These are phyloP conservation scores for Phytophthora pistaciae DNA, from an alignment of 352 stramenopile species.

Conservation along the genomic window DNA sequence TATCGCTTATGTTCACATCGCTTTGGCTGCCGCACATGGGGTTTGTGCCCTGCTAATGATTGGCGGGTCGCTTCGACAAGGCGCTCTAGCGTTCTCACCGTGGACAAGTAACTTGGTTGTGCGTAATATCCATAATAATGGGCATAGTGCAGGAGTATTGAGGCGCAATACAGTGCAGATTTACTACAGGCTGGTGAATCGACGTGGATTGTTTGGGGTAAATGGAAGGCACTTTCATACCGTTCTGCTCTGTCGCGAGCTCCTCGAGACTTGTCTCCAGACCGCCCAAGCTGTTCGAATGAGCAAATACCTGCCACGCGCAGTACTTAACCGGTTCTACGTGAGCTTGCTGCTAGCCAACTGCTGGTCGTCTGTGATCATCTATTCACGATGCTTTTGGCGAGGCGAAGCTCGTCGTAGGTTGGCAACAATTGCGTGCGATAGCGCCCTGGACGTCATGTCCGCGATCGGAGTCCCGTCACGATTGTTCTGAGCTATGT, in stretches of 20 bases:
- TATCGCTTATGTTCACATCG: constrained; percentile 34
- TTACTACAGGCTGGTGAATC: not conserved
- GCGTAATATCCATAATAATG: not conserved
- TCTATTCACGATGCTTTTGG: constrained; percentile 29
- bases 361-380: constrained; percentile 27
- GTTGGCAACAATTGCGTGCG: constrained; percentile 20
- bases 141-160: not conserved
- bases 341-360: constrained; percentile 36
- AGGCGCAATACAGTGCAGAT: not conserved
- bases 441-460: constrained; percentile 36
- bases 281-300: constrained; percentile 29
- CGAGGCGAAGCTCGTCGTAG: constrained; percentile 15
- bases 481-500: constrained; percentile 26
- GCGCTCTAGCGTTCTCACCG: constrained; percentile 12
- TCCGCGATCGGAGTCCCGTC: constrained; percentile 25
- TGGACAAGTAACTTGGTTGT: not conserved
- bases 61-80: constrained; percentile 4
- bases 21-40: constrained; percentile 28
- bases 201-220: constrained; percentile 21
- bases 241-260: constrained; percentile 26
- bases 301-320: constrained; percentile 26
- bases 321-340: constrained; percentile 41
- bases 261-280: constrained; percentile 34
- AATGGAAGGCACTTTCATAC: constrained; percentile 31
- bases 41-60: constrained; percentile 22